These are phyloP conservation scores for Chlorella variabilis DNA, from an alignment of 163 green algal genomes.

Conservation along the genomic window DNA sequence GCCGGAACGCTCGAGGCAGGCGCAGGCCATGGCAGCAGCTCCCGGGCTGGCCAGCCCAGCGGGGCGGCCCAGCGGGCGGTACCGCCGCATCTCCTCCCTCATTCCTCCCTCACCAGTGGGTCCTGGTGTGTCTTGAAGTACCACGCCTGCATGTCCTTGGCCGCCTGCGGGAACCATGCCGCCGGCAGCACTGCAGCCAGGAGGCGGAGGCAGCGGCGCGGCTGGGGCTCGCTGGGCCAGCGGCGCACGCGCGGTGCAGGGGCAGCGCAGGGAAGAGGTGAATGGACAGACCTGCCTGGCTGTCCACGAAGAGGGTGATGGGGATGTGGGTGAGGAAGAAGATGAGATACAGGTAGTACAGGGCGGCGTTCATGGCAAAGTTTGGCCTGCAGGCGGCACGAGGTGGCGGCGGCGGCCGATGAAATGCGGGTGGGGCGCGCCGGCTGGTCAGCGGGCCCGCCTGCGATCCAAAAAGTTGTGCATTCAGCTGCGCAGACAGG, in stretches of 20 bases:
- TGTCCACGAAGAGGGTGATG: conserved; percentile 75
- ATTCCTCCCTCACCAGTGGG: conserved; percentile 64
- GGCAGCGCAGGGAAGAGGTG: not conserved
- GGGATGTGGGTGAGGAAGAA: conserved; percentile 81
- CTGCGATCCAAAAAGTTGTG: no score
- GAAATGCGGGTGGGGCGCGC: no score
- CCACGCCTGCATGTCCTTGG: conserved; percentile 20
- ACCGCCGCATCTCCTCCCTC: no score
- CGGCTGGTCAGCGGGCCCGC: no score
- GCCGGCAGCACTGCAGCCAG: conserved; percentile 63
- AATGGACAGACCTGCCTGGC: conserved; percentile 53
- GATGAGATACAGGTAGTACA: conserved; percentile 51
- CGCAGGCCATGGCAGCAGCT: no score
- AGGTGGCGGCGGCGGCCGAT: no score
- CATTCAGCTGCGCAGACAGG: no score
- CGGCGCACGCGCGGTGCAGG: not conserved
- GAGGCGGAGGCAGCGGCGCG: not conserved
- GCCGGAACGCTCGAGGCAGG: no score
- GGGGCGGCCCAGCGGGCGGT: no score
- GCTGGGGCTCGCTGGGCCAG: not conserved
- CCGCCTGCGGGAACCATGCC: conserved; percentile 36
- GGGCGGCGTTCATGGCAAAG: conserved; percentile 17
- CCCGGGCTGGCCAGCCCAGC: no score
- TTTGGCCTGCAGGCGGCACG: no score
- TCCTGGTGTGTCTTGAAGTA: conserved; percentile 57